Percentiles rank a stretch among this genome's conserved stretches.
Conservation (phyloP, 108 stramenopile species). For the Pseudonitzschia multiseries region DNA sequence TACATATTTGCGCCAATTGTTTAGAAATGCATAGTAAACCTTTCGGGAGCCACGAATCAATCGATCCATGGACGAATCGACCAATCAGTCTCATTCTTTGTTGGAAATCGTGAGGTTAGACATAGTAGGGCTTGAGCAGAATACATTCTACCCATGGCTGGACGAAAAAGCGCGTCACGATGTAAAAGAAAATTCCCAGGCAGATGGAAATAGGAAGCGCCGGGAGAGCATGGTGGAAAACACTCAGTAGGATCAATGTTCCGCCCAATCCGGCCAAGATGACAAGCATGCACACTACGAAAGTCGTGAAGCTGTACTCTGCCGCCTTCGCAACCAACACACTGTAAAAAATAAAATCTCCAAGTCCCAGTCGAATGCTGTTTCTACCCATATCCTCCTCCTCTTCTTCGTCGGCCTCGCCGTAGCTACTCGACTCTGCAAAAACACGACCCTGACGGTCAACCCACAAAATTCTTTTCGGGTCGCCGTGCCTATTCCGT, state of each 20-base stretch:
- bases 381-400: conserved; percentile 43
- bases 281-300: conserved; percentile 83
- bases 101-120: conserved; percentile 40
- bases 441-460: conserved; percentile 75
- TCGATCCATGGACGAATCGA: not conserved
- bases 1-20: too few species aligned
- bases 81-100: not conserved
- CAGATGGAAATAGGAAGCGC: conserved; percentile 89
- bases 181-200: conserved; percentile 79
- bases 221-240: conserved; percentile 92
- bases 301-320: conserved; percentile 88
- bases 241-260: conserved; percentile 88
- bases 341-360: conserved; percentile 97
- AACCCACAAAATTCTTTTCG: conserved; percentile 73
- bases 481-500: conserved; percentile 62
- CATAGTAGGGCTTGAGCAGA: conserved; percentile 68
- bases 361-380: conserved; percentile 64
- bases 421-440: conserved; percentile 58
- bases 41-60: conserved; percentile 1
- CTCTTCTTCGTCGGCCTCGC: conserved; percentile 52
- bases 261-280: conserved; percentile 90
- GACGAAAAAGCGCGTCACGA: conserved; percentile 63
- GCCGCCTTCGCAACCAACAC: conserved; percentile 94
- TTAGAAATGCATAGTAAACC: not conserved
- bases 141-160: conserved; percentile 80